Base-by-base conservation (phyloP, 2,329 filamentous ascomycete genomes). In the Cucurbitaria berberidis region DNA sequence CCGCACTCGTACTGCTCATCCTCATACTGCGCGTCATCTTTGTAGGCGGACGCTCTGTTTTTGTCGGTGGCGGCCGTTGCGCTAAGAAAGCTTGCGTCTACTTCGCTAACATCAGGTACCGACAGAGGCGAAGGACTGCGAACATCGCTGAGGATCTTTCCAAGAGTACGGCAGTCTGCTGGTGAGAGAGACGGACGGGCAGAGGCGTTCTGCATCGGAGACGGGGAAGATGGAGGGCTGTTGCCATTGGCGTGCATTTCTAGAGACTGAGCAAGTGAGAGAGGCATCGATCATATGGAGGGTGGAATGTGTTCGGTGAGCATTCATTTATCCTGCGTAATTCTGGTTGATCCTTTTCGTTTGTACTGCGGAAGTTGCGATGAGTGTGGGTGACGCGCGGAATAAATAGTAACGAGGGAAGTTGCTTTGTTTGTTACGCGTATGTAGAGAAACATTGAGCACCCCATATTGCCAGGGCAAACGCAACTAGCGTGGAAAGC, bases 91-190 rank as follows among this genome's bases (percentile, higher is more conserved):
- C 13, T 50, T 10, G 32, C 21, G 4, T 32, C 35, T 5, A 13
- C 6, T 5, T 39, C 22, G 35, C 26, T 30, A n/a, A n/a, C 19
- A 27, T n/a, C 30, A 2, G 44, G 39, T 16, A 41, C 18, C n/a
- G 38, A 10, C 3, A 44, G 22, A n/a, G 51, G 39, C n/a, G 48
- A 47, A 41, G 42, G 34, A 29, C 29, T 39, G 16, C 30, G 45
- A 9, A 52, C 46, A 34, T 57, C 39, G 15, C 42, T 7, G 19
- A 59, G 24, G 11, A 63, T 48, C 43, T 54, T 59, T n/a, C 50
- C 30, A 1, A 58, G 44, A 5, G 62, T 54, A 26, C 50, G 53
- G 15, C 53, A 60, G n/a, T 62, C 57, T 5, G 51, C 51, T 21
- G 53, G 53, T 5, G 58, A 58, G 4, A 63, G 18, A 0, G 47